Evolutionary conservation across 1,284 basidiomycete species (phyloP), one percentile per base, ranked within the genome.

Genomic region (Trametes versicolor): DNA sequence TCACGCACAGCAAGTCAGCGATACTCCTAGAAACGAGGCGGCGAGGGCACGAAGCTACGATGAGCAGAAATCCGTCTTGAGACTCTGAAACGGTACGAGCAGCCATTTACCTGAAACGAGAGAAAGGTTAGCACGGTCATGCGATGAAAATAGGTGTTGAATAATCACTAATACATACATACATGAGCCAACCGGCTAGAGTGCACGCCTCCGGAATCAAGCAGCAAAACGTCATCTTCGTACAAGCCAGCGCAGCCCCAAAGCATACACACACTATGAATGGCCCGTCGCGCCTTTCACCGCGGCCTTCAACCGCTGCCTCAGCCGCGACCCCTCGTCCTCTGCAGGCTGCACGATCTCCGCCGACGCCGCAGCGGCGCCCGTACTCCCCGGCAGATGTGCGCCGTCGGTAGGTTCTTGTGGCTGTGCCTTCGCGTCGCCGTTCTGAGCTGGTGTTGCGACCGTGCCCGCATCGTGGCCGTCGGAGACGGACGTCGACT

Each of bases 231-330:
- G 2, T 19, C 19, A n/a, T 19, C 15, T 17, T 43, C 41, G 41
- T 43, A 43, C 41, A 43, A 43, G 37, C 37, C 5, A 13, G 12
- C 37, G 15, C 13, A 39, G 15, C 37, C 37, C 37, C 4, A 19
- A 17, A 17, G 39, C 23, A 13, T 39, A 21, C 4, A 25, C 7
- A 17, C 25, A 36, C 45, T 55, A 56, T 53, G 47, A 51, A 36
- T 68, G 64, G 1, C 65, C 54, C 13, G 64, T 59, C 60, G 71
- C 67, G 25, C 68, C 68, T 56, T 67, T 70, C n/a, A 75, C 76
- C 2, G 70, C 75, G 13, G 75, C 75, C 65, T 75, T 73, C 58
- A 77, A 55, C 54, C 76, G 57, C 59, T 73, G 72, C 62, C 63
- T 66, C 50, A 77, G 60, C 48, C 71, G 36, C 43, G 73, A 69